phyloP scores from a whole-genome alignment of 2,329 filamentous ascomycete species.

The Colletotrichum phormii region DNA sequence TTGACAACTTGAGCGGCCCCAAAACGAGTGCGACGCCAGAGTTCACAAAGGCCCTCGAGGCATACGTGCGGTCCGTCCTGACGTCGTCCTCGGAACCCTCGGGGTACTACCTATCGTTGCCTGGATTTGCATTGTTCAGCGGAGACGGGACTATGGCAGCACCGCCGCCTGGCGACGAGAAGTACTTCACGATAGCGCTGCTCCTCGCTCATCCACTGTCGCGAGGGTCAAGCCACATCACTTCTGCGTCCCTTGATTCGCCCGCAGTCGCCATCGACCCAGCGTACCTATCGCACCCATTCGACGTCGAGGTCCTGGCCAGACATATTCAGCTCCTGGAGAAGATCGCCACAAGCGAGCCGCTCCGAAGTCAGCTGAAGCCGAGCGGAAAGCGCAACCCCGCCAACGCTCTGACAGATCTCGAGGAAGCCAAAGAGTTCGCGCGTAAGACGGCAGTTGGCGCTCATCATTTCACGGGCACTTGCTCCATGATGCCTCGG shows the following conservation, averaged over 20 bases:
- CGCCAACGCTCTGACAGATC: slow-evolving; percentile 40
- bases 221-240: slow-evolving; percentile 69
- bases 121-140: slow-evolving; percentile 35
- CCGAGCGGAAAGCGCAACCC: slow-evolving; percentile 44
- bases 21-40: slow-evolving; percentile 22
- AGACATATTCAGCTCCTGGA: slow-evolving; percentile 56
- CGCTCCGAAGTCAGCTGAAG: slow-evolving; percentile 56
- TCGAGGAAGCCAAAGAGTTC: slow-evolving; percentile 51
- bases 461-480: slow-evolving; percentile 61
- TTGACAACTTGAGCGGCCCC: slow-evolving; percentile 21
- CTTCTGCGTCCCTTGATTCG: slow-evolving; percentile 47
- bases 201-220: slow-evolving; percentile 73
- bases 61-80: slow-evolving; percentile 33
- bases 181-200: slow-evolving; percentile 66
- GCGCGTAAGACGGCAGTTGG: slow-evolving; percentile 49
- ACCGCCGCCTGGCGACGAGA: slow-evolving; percentile 34
- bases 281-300: slow-evolving; percentile 65
- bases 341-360: slow-evolving; percentile 49
- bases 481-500: slow-evolving; percentile 63
- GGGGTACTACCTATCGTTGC: slow-evolving; percentile 35
- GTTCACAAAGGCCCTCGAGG: slow-evolving; percentile 24
- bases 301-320: slow-evolving; percentile 67
- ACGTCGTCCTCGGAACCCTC: slow-evolving; percentile 35
- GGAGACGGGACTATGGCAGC: slow-evolving; percentile 33
- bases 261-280: slow-evolving; percentile 57